Percentiles rank a stretch among this genome's conserved stretches.
Conservation (phyloP, 2,329 filamentous ascomycete genomes). For the Thelonectria discophora region DNA sequence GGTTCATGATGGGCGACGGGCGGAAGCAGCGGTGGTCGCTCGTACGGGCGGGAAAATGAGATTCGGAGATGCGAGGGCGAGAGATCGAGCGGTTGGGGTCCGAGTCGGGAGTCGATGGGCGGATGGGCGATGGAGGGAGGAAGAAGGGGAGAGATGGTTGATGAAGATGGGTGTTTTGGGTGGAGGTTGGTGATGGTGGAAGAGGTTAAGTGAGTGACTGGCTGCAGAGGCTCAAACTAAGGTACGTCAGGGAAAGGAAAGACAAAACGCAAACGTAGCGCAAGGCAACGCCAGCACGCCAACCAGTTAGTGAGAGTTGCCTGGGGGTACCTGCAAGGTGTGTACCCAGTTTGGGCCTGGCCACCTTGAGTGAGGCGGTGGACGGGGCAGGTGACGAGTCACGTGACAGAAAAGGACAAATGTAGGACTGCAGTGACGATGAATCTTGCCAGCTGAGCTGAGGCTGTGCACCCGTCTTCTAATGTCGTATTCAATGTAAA, state of each 20-base stretch:
- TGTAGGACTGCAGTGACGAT: background rate
- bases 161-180: constrained; percentile 29
- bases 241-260: constrained; percentile 51
- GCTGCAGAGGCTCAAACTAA: constrained; percentile 41
- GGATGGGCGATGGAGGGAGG: constrained; percentile 1
- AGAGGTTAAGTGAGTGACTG: constrained; percentile 41
- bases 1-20: constrained; percentile 77
- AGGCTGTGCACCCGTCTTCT: constrained; percentile 18
- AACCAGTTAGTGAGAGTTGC: constrained; percentile 19
- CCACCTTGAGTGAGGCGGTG: constrained; percentile 22
- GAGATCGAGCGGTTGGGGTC: constrained; percentile 13
- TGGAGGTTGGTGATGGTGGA: constrained; percentile 41
- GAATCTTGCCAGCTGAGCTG: background rate
- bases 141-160: constrained; percentile 1
- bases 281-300: constrained; percentile 42
- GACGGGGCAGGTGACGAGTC: constrained; percentile 40
- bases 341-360: constrained; percentile 5
- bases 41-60: constrained; percentile 18
- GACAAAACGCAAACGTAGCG: constrained; percentile 45
- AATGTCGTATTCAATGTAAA: constrained; percentile 15
- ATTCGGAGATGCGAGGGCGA: constrained; percentile 1
- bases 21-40: constrained; percentile 39
- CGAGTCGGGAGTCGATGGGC: constrained; percentile 11
- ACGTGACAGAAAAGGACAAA: constrained; percentile 34
- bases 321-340: constrained; percentile 20